These are phyloP conservation scores for Simmondsia chinensis DNA, from an alignment of 148 eudicot genomes.

Conservation along the genomic window DNA sequence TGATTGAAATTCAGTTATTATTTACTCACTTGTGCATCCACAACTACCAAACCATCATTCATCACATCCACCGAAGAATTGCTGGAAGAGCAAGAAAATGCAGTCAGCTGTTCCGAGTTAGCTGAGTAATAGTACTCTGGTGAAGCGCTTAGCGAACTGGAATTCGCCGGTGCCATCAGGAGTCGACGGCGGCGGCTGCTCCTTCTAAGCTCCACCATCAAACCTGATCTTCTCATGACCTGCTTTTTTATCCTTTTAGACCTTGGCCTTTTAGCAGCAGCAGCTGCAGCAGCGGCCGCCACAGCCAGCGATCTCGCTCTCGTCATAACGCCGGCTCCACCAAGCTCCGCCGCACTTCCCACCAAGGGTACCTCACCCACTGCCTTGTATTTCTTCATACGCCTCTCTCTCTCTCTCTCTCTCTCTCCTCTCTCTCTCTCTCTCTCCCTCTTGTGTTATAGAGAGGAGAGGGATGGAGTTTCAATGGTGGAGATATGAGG, in stretches of 20 bases:
- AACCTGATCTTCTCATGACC: too few species aligned
- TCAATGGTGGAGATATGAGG: conserved; percentile 37
- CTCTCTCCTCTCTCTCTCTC: too few species aligned
- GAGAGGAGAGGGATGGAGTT: conserved; percentile 15
- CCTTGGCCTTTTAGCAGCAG: conserved; percentile 20
- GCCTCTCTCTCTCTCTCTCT: too few species aligned
- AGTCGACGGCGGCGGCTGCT: conserved; percentile 16
- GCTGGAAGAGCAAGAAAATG: too few species aligned
- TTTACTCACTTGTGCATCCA: too few species aligned
- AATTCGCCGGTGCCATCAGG: background rate
- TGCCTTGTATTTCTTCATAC: conserved; percentile 12
- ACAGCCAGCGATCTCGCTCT: conserved; percentile 19
- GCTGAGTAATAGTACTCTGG: too few species aligned
- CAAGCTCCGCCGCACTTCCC: conserved; percentile 13
- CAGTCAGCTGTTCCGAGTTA: too few species aligned
- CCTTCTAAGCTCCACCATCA: conserved; percentile 16
- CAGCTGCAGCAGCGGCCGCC: conserved; percentile 4
- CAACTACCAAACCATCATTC: too few species aligned
- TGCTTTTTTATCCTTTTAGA: conserved; percentile 3
- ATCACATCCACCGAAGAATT: too few species aligned
- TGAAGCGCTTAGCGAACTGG: conserved; percentile 1
- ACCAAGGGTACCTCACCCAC: conserved; percentile 20
- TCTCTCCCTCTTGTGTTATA: too few species aligned
- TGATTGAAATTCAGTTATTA: too few species aligned
- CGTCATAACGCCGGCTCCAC: conserved; percentile 16